Conservation (phyloP, 345 rosid species). For the Capsella bursapastoris region DNA sequence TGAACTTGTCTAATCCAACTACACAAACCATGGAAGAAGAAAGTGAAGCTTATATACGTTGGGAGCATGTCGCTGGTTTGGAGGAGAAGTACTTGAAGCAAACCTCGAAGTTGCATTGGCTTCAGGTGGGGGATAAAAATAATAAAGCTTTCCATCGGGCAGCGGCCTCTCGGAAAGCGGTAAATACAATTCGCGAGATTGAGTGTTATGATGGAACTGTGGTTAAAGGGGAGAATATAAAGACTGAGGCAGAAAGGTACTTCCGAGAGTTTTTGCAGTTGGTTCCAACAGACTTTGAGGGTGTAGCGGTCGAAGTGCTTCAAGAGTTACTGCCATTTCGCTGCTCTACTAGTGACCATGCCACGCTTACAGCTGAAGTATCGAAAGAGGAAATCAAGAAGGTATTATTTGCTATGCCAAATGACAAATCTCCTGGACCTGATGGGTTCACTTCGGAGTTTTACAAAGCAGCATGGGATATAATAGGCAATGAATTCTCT, state of each 20-base stretch:
- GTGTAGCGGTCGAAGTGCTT: not conserved
- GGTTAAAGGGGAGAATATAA: not conserved
- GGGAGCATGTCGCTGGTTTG: not conserved
- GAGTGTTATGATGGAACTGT: not conserved
- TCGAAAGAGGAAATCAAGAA: not conserved
- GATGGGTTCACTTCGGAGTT: not conserved
- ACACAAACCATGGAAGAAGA: not conserved
- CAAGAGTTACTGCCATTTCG: too few relatives aligned
- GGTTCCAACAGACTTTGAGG: not conserved
- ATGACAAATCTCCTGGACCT: not conserved
- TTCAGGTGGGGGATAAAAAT: not conserved
- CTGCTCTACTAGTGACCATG: too few relatives aligned
- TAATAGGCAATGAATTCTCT: not conserved
- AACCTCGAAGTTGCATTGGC: not conserved
- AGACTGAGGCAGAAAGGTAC: not conserved
- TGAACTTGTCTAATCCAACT: rapidly evolving
- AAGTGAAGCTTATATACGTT: rapidly evolving
- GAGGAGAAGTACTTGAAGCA: not conserved
- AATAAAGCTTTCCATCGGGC: not conserved
- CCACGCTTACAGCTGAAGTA: not conserved
- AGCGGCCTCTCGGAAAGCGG: rapidly evolving
- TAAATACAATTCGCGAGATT: not conserved
- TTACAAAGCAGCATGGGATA: not conserved
- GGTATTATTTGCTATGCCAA: not conserved
- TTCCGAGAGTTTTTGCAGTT: not conserved